A percentile compares a stretch with the other conserved stretches of the same genome.
phyloP scores from a whole-genome alignment of 1,284 basidiomycete genomes.

The Testicularia cyperi region DNA sequence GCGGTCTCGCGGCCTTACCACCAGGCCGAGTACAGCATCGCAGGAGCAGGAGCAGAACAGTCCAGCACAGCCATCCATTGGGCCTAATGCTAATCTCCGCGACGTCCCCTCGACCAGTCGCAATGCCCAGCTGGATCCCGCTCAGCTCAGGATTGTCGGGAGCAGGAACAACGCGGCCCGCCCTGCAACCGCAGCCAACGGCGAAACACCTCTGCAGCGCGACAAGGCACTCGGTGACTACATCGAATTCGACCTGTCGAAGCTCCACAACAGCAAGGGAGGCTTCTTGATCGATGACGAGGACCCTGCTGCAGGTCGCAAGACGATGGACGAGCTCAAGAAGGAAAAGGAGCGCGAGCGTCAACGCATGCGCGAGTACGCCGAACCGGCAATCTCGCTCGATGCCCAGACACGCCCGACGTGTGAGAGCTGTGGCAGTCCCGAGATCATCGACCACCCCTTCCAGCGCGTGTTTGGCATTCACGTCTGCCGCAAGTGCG shows the following conservation, averaged over 20 bases:
- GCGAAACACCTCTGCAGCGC: slow-evolving; percentile 41
- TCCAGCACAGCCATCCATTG: slow-evolving; percentile 24
- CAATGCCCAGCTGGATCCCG: slow-evolving; percentile 33
- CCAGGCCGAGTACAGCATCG: slow-evolving; percentile 5
- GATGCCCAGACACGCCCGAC: slow-evolving; percentile 40
- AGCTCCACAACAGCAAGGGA: slow-evolving; percentile 56
- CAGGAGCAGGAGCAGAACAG: not conserved
- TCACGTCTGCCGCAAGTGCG: slow-evolving; percentile 82
- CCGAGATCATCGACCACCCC: slow-evolving; percentile 50
- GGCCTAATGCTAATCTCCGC: slow-evolving; percentile 36
- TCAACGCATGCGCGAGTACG: slow-evolving; percentile 46
- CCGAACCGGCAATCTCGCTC: slow-evolving; percentile 51
- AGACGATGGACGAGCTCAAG: slow-evolving; percentile 49
- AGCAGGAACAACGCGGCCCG: slow-evolving; percentile 24
- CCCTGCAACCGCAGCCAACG: slow-evolving; percentile 17
- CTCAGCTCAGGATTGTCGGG: slow-evolving; percentile 21
- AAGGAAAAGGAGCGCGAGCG: slow-evolving; percentile 54
- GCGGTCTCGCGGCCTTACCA: slow-evolving; percentile 4
- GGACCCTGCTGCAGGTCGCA: slow-evolving; percentile 14
- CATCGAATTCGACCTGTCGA: slow-evolving; percentile 58
- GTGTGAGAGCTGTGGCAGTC: slow-evolving; percentile 47
- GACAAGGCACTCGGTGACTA: slow-evolving; percentile 57
- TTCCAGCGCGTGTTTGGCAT: slow-evolving; percentile 62
- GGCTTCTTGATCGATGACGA: slow-evolving; percentile 56
- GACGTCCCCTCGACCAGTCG: slow-evolving; percentile 33